Evolutionary conservation across 441 rosid species (phyloP).

Genomic region (Corymbia calophylla): DNA sequence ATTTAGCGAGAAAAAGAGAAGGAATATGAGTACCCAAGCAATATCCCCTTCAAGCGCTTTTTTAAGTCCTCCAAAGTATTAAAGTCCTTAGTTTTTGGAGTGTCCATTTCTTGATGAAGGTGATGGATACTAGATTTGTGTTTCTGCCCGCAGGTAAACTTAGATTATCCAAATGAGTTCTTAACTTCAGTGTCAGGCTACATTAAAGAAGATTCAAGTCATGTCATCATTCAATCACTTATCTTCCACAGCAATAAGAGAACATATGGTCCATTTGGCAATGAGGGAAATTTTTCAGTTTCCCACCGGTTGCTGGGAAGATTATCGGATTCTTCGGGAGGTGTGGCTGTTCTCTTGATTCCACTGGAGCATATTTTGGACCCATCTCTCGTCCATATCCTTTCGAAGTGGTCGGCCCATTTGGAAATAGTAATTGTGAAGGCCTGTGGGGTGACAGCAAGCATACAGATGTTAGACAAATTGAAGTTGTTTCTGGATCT

Average conservation of each 20-base stretch:
- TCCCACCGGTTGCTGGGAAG: neutral
- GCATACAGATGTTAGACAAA: neutral
- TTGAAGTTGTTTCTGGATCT: neutral
- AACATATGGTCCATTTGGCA: neutral
- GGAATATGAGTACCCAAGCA: neutral
- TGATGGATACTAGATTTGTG: neutral
- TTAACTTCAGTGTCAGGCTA: neutral
- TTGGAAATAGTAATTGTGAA: neutral
- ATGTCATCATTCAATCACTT: neutral
- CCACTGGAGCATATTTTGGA: neutral
- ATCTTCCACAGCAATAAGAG: neutral
- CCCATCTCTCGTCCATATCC: neutral
- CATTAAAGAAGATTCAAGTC: rapidly evolving
- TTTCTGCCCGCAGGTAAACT: neutral
- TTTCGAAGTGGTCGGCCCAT: neutral
- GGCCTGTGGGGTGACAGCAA: neutral
- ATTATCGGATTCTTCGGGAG: neutral
- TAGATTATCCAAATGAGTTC: neutral
- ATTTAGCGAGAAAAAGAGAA: too few species aligned
- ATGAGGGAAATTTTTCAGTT: neutral
- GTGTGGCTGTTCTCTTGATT: neutral
- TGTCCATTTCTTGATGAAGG: neutral
- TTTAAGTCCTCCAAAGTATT: neutral
- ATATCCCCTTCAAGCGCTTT: neutral
- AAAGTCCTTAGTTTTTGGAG: neutral